phyloP scores from a whole-genome alignment of 2,329 filamentous ascomycete genomes.

The Aspergillus glaucus region DNA sequence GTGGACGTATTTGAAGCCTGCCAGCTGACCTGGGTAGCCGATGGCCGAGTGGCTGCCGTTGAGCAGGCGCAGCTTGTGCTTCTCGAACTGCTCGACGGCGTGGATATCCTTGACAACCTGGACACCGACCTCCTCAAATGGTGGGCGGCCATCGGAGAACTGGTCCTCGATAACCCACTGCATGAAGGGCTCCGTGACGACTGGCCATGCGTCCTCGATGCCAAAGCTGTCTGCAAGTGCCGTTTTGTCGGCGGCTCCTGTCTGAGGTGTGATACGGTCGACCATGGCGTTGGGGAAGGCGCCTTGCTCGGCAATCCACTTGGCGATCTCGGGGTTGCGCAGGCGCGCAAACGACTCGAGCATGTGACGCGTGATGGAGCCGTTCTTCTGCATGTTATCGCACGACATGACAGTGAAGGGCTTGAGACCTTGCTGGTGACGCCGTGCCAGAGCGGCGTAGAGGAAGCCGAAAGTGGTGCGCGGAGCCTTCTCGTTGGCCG shows the following conservation, averaged over 20 bases:
- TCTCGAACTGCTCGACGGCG: conserved; percentile 51
- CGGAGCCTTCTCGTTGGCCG: conserved; percentile 38
- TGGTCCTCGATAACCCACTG: conserved; percentile 53
- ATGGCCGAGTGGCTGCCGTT: conserved; percentile 50
- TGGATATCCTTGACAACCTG: conserved; percentile 49
- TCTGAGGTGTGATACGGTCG: conserved; percentile 51
- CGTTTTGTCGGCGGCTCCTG: conserved; percentile 40
- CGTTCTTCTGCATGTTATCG: conserved; percentile 55
- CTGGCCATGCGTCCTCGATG: conserved; percentile 48
- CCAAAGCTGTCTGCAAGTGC: conserved; percentile 41
- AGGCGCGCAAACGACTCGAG: conserved; percentile 46
- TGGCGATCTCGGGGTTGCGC: conserved; percentile 43
- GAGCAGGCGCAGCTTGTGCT: conserved; percentile 52
- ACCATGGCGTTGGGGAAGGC: conserved; percentile 53
- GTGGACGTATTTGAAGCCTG: conserved; percentile 50
- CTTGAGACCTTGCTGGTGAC: conserved; percentile 41
- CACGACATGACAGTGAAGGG: conserved; percentile 52
- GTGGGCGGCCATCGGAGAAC: conserved; percentile 47
- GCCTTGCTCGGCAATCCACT: conserved; percentile 45
- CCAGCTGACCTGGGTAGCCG: conserved; percentile 47
- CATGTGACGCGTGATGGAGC: conserved; percentile 49
- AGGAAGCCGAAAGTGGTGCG: conserved; percentile 49
- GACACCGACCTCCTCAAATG: conserved; percentile 49
- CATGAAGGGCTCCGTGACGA: conserved; percentile 52
- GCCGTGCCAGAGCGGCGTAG: conserved; percentile 45